Conservation (phyloP, 345 rosid species). For the Excoecaria cochinchinensis region DNA sequence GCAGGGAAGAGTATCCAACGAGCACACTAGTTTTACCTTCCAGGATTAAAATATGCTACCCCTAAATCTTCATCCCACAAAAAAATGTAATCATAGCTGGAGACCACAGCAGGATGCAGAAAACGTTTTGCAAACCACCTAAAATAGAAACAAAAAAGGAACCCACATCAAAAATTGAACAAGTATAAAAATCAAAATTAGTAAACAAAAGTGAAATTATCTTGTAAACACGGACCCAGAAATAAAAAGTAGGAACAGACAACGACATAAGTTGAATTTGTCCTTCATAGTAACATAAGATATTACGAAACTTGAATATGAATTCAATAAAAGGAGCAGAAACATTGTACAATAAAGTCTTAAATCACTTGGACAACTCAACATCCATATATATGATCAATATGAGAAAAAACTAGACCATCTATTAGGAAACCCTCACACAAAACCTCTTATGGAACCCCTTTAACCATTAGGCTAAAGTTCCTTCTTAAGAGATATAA, state of each 20-base stretch:
- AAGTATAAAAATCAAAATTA: background rate
- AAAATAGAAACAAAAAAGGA: conserved; percentile 14
- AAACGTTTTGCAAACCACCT: conserved; percentile 99
- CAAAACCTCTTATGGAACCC: background rate
- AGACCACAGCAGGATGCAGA: conserved; percentile 86
- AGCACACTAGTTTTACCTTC: conserved; percentile 45
- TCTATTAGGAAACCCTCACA: background rate
- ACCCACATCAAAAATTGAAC: background rate
- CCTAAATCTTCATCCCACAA: conserved; percentile 99
- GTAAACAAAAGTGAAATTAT: background rate
- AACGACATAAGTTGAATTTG: background rate
- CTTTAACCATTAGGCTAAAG: conserved; percentile 1
- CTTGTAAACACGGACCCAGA: background rate
- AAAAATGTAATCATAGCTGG: conserved; percentile 80
- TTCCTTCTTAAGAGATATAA: background rate
- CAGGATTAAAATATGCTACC: conserved; percentile 70
- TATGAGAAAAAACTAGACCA: background rate
- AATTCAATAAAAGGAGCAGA: conserved; percentile 1
- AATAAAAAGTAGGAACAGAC: background rate
- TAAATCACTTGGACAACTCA: background rate
- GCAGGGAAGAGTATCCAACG: background rate
- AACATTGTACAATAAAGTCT: conserved; percentile 10
- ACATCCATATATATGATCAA: background rate
- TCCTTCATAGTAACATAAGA: background rate
- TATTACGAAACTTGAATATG: conserved; percentile 1